phyloP scores from a whole-genome alignment of 345 rosid species.

The Moringa oleifera region DNA sequence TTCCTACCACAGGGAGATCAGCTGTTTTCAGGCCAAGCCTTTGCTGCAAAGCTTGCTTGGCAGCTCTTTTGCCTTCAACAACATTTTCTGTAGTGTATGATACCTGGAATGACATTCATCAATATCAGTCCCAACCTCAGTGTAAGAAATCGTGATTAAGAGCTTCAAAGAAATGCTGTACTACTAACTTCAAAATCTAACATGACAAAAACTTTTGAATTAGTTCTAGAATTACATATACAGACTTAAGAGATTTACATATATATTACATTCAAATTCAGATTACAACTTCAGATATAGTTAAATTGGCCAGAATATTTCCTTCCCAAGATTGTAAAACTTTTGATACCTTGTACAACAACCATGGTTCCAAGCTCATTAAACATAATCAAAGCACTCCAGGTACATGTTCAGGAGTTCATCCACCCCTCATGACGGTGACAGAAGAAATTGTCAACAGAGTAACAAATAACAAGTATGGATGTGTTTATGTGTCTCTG shows the following conservation, averaged over 20 bases:
- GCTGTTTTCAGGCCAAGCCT: slow-evolving; percentile 55
- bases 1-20: slow-evolving; percentile 76
- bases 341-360: neutral
- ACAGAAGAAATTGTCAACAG: too few relatives aligned
- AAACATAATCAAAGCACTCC: neutral
- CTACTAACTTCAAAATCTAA: too few relatives aligned
- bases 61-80: slow-evolving; percentile 84
- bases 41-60: slow-evolving; percentile 76
- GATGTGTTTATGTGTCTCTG: neutral
- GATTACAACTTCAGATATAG: neutral
- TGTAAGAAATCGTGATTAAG: slow-evolving; percentile 1
- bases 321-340: neutral
- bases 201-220: neutral
- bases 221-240: too few relatives aligned
- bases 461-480: too few relatives aligned
- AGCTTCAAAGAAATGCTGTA: neutral
- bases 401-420: neutral
- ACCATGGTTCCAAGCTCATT: neutral
- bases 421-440: too few relatives aligned
- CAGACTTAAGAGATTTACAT: too few relatives aligned
- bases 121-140: slow-evolving; percentile 11
- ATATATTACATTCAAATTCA: too few relatives aligned
- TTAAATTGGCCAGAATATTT: neutral
- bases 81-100: slow-evolving; percentile 75
- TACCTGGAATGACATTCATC: slow-evolving; percentile 37